Evolutionary conservation across 495 filamentous ascomycete species (phyloP).

Genomic region (Amorphotheca resinae): DNA sequence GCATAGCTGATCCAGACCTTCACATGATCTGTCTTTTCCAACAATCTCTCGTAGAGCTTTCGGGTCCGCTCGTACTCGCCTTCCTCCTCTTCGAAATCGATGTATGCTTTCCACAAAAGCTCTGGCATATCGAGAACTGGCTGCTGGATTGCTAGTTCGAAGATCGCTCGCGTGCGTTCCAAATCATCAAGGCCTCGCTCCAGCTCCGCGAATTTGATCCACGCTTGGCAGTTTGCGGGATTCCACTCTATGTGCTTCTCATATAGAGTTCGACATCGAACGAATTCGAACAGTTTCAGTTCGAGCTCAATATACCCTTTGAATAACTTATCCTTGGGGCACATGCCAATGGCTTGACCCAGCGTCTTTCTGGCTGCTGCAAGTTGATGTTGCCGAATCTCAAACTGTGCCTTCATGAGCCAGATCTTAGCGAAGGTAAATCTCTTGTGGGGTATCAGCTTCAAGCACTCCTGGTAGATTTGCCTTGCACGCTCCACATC

Average conservation of each 20-base stretch:
- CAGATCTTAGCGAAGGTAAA: constrained; percentile 98
- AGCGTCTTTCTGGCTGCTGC: constrained; percentile 72
- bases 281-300: constrained; percentile 82
- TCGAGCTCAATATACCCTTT: constrained; percentile 87
- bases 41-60: constrained; percentile 77
- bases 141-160: constrained; percentile 79
- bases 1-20: constrained; percentile 99
- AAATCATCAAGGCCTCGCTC: constrained; percentile 83
- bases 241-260: constrained; percentile 91
- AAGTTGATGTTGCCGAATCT: constrained; percentile 76
- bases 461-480: constrained; percentile 80
- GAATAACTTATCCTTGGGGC: constrained; percentile 91
- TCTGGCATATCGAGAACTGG: constrained; percentile 93
- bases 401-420: constrained; percentile 87
- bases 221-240: constrained; percentile 74
- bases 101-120: constrained; percentile 91
- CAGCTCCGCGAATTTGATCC: constrained; percentile 90
- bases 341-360: constrained; percentile 82
- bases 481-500: constrained; percentile 73
- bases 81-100: constrained; percentile 94
- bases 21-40: constrained; percentile 90
- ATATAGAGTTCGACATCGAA: constrained; percentile 78
- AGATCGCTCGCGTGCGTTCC: constrained; percentile 80
- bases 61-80: constrained; percentile 75
- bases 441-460: constrained; percentile 84